Conservation (phyloP, 495 filamentous ascomycete genomes). For the Thozetella sp. region DNA sequence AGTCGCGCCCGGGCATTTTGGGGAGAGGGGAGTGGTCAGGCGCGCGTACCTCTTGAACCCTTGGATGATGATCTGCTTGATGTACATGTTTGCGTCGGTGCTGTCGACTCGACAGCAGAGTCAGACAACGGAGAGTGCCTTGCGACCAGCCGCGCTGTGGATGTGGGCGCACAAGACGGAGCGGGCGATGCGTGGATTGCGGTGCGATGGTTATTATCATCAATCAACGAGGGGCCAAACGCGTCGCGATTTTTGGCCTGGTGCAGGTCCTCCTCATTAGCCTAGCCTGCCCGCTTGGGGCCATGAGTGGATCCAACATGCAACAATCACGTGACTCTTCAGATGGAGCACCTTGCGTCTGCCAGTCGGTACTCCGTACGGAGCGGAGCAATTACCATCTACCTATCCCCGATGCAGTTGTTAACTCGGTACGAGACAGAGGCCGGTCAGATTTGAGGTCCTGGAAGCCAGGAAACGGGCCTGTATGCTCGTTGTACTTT, state of each 20-base stretch:
- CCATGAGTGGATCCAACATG: not conserved
- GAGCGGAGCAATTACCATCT: no score
- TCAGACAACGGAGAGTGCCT: slow-evolving; percentile 6
- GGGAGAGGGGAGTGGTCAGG: slow-evolving; percentile 7
- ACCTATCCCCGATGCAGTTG: no score
- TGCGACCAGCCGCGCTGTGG: slow-evolving; percentile 1
- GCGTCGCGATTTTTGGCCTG: slow-evolving; percentile 2
- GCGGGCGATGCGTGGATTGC: not conserved
- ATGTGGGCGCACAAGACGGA: slow-evolving; percentile 8
- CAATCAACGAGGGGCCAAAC: slow-evolving; percentile 3
- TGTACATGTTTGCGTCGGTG: slow-evolving; percentile 73
- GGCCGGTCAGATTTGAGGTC: no score
- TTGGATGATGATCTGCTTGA: slow-evolving; percentile 99
- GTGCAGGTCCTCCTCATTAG: not conserved
- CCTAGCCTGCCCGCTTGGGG: not conserved
- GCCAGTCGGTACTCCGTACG: no score
- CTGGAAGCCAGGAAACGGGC: no score
- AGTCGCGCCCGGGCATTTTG: not conserved
- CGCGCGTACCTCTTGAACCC: slow-evolving; percentile 93
- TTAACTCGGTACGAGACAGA: no score
- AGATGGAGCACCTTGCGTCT: no score
- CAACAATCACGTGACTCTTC: no score
- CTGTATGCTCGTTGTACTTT: no score
- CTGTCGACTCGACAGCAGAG: slow-evolving; percentile 30
- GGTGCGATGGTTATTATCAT: slow-evolving; percentile 5